Evolutionary conservation across 2,329 filamentous ascomycete species (phyloP).

Genomic region (Tolypocladium tundrense): DNA sequence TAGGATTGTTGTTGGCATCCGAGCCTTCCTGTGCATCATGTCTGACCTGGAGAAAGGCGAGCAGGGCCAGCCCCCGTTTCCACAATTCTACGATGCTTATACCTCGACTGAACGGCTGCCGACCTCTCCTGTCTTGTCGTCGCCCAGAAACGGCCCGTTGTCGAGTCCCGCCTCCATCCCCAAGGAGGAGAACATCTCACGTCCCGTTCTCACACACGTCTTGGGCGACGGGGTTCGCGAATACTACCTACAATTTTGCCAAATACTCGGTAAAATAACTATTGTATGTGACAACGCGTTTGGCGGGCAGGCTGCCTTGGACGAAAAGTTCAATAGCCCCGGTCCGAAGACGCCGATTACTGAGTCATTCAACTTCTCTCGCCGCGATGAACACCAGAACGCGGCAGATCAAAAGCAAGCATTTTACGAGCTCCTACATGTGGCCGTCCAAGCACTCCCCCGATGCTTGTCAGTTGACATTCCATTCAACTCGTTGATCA

Average conservation of each 20-base stretch:
- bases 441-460: constrained; percentile 88
- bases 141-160: constrained; percentile 17
- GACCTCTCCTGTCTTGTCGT: constrained; percentile 39
- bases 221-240: constrained; percentile 71
- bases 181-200: constrained; percentile 56
- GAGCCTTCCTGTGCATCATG: constrained; percentile 88
- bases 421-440: constrained; percentile 91
- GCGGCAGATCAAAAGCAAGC: constrained; percentile 78
- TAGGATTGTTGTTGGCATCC: constrained; percentile 92
- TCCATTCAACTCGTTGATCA: constrained; percentile 87
- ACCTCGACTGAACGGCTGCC: constrained; percentile 32
- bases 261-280: constrained; percentile 90
- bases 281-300: constrained; percentile 96
- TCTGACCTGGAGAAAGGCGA: constrained; percentile 82
- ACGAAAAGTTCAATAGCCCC: constrained; percentile 84
- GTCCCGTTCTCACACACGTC: constrained; percentile 48
- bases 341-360: constrained; percentile 91
- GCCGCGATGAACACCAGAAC: constrained; percentile 66
- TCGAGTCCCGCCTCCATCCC: constrained; percentile 14
- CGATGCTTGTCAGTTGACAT: constrained; percentile 88
- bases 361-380: constrained; percentile 84
- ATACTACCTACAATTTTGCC: constrained; percentile 84
- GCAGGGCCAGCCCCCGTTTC: constrained; percentile 70
- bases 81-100: constrained; percentile 47
- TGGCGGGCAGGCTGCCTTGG: constrained; percentile 85